These are phyloP conservation scores for Dictyophora rubrovolvata DNA, from an alignment of 768 basidiomycete species.

Conservation along the genomic window DNA sequence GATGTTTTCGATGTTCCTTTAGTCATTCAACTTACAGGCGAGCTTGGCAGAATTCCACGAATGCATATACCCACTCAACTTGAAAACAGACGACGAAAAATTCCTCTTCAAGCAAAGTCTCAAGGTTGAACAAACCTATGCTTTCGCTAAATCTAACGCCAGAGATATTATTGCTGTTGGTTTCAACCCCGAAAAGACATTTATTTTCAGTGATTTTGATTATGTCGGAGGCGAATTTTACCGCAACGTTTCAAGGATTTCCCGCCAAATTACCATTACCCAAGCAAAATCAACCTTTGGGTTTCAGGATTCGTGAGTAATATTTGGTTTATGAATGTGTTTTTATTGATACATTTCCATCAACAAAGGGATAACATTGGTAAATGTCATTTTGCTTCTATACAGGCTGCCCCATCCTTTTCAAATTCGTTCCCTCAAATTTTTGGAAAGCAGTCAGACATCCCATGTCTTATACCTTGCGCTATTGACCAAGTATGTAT, in stretches of 20 bases:
- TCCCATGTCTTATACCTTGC: constrained; percentile 93
- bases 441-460: constrained; percentile 69
- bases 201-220: constrained; percentile 91
- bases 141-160: constrained; percentile 79
- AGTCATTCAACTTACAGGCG: constrained; percentile 92
- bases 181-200: constrained; percentile 84
- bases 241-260: constrained; percentile 86
- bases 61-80: neutral
- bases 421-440: constrained; percentile 98
- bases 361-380: constrained; percentile 85
- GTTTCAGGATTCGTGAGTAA: constrained; percentile 84
- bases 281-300: constrained; percentile 95
- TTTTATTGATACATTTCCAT: neutral
- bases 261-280: constrained; percentile 84
- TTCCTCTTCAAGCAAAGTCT: constrained; percentile 96
- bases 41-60: constrained; percentile 10
- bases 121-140: constrained; percentile 78
- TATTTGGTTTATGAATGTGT: neutral
- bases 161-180: constrained; percentile 95
- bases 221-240: constrained; percentile 92
- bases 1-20: constrained; percentile 91
- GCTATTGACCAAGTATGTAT: constrained; percentile 73
- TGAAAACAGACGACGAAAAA: constrained; percentile 81
- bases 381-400: constrained; percentile 90
- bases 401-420: constrained; percentile 95